Base-by-base conservation (phyloP, 192 early-diverging fungal species). In the Coemansia sp. region DNA sequence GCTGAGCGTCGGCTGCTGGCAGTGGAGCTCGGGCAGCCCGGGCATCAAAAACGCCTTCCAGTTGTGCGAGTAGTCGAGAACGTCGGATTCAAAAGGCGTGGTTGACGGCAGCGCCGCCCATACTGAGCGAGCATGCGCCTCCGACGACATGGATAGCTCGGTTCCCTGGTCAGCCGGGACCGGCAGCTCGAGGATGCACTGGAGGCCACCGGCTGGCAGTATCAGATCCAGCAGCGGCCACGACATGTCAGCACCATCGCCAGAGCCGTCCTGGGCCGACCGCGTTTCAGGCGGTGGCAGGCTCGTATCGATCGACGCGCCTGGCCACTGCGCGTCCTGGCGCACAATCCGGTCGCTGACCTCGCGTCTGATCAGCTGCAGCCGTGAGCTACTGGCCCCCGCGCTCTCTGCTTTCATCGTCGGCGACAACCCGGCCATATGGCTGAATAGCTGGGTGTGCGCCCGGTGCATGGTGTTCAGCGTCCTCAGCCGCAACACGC, bases 321-420 rank as follows among this genome's bases (percentile, higher is more conserved):
- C 50, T 0, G 19, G 14, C 71, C 71, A 75, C 36, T 40, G 41
- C 0, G 71, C 42, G 30, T 75, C 71, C 56, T 75, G 71, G n/a
- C 43, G 20, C 15, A 36, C 10, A 2, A 68, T 22, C 2, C 71
- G 55, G 5, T 30, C 29, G 3, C 27, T 25, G 10, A 54, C 53
- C 15, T 55, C 53, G n/a, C 39, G 22, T 2, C 71, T 43, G 9
- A 64, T 55, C 1, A 48, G 15, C 19, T 68, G 61, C 17, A 67
- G 26, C 10, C 64, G 20, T 29, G 50, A 47, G 2, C n/a, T 39
- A n/a, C 2, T 19, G 53, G 8, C 45, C 29, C 1, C 64, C 51
- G 20, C 40, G 47, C 20, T 2, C 40, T 0, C 52, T 48, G 19
- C 54, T 60, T 0, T 17, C 34, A 34, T 50, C 5, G 12, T 35